Conservation (phyloP, 1,284 basidiomycete genomes). For the Malassezia brasiliensis region DNA sequence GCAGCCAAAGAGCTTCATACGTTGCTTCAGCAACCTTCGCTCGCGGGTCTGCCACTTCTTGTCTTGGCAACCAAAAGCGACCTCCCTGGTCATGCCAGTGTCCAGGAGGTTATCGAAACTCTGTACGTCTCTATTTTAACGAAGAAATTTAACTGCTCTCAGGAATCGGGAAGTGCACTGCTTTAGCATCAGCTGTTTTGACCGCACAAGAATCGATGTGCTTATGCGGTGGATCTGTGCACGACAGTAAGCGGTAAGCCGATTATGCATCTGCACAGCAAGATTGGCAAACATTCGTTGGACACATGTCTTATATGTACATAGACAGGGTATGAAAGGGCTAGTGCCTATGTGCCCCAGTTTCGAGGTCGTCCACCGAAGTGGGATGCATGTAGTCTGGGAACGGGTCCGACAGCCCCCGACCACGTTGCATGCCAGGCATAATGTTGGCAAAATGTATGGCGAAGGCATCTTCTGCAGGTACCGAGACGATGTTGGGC, state of each 20-base stretch:
- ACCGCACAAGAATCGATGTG: conserved; percentile 70
- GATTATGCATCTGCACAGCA: too few relatives aligned
- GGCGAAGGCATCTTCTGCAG: background rate
- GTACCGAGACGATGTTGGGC: background rate
- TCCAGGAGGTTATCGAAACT: conserved; percentile 74
- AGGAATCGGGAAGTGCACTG: conserved; percentile 54
- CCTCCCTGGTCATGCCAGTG: conserved; percentile 64
- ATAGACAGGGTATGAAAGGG: too few relatives aligned
- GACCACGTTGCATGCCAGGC: background rate
- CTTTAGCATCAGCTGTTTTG: conserved; percentile 66
- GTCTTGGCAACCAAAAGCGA: conserved; percentile 98
- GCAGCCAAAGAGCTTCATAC: conserved; percentile 83
- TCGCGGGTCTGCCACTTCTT: conserved; percentile 72
- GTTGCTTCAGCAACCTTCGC: conserved; percentile 63
- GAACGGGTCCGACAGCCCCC: background rate
- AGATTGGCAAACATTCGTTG: too few relatives aligned
- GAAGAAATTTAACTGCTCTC: conserved; percentile 51
- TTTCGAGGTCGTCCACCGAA: background rate
- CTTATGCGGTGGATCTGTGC: conserved; percentile 52
- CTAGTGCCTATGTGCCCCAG: background rate
- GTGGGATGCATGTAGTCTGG: background rate
- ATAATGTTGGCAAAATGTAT: background rate
- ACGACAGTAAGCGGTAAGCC: too few relatives aligned
- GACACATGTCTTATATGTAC: too few relatives aligned
- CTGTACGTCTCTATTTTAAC: conserved; percentile 55